Conservation (phyloP, 202 grass and related monocot species). For the Cymbopogon flexuosus region DNA sequence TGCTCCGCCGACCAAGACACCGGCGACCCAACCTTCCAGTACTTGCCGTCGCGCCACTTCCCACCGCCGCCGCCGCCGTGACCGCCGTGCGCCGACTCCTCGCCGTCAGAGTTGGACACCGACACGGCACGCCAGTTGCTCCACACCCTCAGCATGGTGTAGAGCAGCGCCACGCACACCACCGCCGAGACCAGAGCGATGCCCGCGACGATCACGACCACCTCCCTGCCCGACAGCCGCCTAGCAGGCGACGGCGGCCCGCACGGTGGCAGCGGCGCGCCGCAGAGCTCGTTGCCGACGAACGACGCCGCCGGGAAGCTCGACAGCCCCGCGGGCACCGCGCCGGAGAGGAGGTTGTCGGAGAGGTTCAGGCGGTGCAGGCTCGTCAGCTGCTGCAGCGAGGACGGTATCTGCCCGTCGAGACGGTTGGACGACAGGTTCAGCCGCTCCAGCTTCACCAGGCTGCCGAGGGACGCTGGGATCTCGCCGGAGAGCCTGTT, state of each 20-base stretch:
- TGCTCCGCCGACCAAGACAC: constrained; percentile 21
- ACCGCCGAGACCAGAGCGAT: constrained; percentile 60
- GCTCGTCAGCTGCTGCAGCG: constrained; percentile 67
- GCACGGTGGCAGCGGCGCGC: constrained; percentile 38
- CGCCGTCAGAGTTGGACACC: constrained; percentile 61
- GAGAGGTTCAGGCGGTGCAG: constrained; percentile 70
- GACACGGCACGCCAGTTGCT: constrained; percentile 72
- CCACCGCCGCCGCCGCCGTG: background rate
- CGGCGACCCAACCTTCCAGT: constrained; percentile 57
- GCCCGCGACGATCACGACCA: constrained; percentile 52
- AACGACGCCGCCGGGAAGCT: constrained; percentile 65
- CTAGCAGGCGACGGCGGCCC: background rate
- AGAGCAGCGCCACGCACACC: constrained; percentile 68
- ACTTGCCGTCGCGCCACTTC: constrained; percentile 25
- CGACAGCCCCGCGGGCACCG: constrained; percentile 43
- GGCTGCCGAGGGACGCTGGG: constrained; percentile 52
- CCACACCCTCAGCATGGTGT: constrained; percentile 77
- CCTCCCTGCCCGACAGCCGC: constrained; percentile 41
- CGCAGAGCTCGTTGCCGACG: constrained; percentile 57
- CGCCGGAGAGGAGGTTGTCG: constrained; percentile 59
- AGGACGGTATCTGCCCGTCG: constrained; percentile 53
- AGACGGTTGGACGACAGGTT: constrained; percentile 80
- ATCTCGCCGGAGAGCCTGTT: constrained; percentile 69
- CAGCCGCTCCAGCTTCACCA: constrained; percentile 84
- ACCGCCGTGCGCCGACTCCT: constrained; percentile 27